A percentile compares a stretch with the other conserved stretches of the same genome.
These are phyloP conservation scores for Periconia sp. DNA, from an alignment of 2,329 filamentous ascomycete genomes.

Conservation along the genomic window DNA sequence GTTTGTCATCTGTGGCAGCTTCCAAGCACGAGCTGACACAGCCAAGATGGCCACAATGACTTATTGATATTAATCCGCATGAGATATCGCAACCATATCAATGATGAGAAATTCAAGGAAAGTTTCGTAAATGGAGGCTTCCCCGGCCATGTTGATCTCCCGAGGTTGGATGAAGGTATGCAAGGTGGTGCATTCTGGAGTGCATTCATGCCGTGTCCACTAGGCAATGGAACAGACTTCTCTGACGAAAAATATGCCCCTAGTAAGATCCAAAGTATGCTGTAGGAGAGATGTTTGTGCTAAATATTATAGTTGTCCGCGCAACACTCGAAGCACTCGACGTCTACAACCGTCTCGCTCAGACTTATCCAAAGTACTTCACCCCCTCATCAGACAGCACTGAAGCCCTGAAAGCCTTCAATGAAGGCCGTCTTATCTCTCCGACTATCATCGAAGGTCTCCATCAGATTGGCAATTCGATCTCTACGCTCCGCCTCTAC, in stretches of 20 bases:
- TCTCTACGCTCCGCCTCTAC: constrained; percentile 76
- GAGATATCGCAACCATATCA: constrained; percentile 77
- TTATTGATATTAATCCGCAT: constrained; percentile 75
- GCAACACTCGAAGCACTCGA: constrained; percentile 79
- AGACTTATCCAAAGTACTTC: constrained; percentile 71
- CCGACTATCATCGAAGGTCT: constrained; percentile 55
- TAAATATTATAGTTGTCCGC: constrained; percentile 59
- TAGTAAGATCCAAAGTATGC: constrained; percentile 55
- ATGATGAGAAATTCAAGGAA: constrained; percentile 73
- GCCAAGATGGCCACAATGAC: constrained; percentile 85
- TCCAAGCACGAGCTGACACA: constrained; percentile 22
- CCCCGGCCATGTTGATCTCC: constrained; percentile 76
- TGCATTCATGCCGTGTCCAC: constrained; percentile 79
- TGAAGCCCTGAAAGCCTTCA: constrained; percentile 64
- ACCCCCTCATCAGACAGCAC: constrained; percentile 66
- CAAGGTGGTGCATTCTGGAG: constrained; percentile 94
- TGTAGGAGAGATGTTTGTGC: too few relatives aligned
- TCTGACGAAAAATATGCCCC: constrained; percentile 73
- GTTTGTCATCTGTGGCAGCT: constrained; percentile 33
- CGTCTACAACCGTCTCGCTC: constrained; percentile 68
- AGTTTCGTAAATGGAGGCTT: constrained; percentile 76
- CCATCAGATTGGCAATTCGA: constrained; percentile 90
- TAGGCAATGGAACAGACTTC: constrained; percentile 66
- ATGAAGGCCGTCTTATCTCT: constrained; percentile 41
- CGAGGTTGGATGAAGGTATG: constrained; percentile 72